Percentiles rank a stretch among this genome's conserved stretches.
Evolutionary conservation across 1,284 basidiomycete species (phyloP).

Genomic region (Sphagnurus paluster): DNA sequence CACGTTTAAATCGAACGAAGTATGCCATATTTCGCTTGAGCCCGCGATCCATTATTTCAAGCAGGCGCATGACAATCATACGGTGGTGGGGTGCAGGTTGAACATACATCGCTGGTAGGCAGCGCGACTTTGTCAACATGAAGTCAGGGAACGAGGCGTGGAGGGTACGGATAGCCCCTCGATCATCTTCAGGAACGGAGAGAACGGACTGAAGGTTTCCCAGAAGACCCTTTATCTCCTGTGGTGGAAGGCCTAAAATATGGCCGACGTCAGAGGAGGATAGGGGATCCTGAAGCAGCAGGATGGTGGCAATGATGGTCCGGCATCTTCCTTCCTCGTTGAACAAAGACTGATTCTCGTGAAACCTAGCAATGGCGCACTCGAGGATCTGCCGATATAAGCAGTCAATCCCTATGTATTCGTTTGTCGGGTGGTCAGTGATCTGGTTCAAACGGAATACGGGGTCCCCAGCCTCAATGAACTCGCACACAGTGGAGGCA

Average conservation of each 20-base stretch:
- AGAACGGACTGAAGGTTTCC: conserved; percentile 19
- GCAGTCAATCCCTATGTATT: conserved; percentile 18
- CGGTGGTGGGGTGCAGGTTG: conserved; percentile 16
- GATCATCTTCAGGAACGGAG: conserved; percentile 15
- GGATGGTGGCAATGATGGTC: conserved; percentile 20
- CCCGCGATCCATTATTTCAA: conserved; percentile 17
- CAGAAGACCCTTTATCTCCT: conserved; percentile 17
- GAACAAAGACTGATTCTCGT: conserved; percentile 11
- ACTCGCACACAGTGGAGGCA: conserved; percentile 21
- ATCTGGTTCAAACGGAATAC: conserved; percentile 19
- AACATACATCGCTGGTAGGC: conserved; percentile 15
- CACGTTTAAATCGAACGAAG: too few species aligned
- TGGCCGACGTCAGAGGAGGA: conserved; percentile 16
- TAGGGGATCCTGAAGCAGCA: conserved; percentile 19
- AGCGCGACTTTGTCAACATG: conserved; percentile 13
- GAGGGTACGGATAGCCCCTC: conserved; percentile 15
- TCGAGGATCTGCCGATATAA: conserved; percentile 18
- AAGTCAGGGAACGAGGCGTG: conserved; percentile 22
- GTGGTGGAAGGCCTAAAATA: conserved; percentile 13
- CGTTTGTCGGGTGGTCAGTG: conserved; percentile 14
- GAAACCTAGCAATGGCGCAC: conserved; percentile 14
- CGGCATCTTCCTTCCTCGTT: too few species aligned
- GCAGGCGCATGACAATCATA: conserved; percentile 12
- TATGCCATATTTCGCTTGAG: conserved; percentile 18
- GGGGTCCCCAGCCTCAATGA: conserved; percentile 19